Conservation (phyloP, 345 rosid species). For the Eucalyptus albens region DNA sequence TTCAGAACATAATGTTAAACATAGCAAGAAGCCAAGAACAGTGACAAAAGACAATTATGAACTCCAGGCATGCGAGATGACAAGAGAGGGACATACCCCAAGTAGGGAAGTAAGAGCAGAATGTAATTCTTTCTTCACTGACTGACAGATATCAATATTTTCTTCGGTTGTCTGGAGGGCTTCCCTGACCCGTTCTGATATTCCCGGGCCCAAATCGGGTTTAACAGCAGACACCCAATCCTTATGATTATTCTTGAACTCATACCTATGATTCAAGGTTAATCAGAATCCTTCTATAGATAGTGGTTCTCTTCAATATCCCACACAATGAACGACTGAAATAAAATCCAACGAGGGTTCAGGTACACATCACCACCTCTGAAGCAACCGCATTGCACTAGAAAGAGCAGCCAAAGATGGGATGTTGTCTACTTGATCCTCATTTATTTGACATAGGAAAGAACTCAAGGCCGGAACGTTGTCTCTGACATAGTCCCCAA, state of each 20-base stretch:
- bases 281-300: not conserved
- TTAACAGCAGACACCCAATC: constrained; percentile 58
- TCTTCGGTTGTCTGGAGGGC: constrained; percentile 43
- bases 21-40: not conserved
- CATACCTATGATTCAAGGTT: constrained; percentile 28
- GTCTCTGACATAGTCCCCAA: constrained; percentile 56
- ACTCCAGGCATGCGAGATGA: not conserved
- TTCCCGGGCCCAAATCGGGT: constrained; percentile 73
- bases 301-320: not conserved
- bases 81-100: constrained; percentile 27
- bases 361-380: constrained; percentile 26
- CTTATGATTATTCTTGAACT: constrained; percentile 76
- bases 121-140: constrained; percentile 33
- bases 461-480: constrained; percentile 61
- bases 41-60: not conserved
- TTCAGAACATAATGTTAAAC: not conserved
- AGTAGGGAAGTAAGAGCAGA: constrained; percentile 53
- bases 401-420: constrained; percentile 73
- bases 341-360: not conserved
- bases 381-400: constrained; percentile 50
- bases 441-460: constrained; percentile 30
- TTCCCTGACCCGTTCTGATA: constrained; percentile 51
- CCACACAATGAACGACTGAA: not conserved
- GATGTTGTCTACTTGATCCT: constrained; percentile 22
- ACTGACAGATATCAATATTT: constrained; percentile 23